Base-by-base conservation (phyloP, 805 yeast species). In the Wickerhamiella azyma region DNA sequence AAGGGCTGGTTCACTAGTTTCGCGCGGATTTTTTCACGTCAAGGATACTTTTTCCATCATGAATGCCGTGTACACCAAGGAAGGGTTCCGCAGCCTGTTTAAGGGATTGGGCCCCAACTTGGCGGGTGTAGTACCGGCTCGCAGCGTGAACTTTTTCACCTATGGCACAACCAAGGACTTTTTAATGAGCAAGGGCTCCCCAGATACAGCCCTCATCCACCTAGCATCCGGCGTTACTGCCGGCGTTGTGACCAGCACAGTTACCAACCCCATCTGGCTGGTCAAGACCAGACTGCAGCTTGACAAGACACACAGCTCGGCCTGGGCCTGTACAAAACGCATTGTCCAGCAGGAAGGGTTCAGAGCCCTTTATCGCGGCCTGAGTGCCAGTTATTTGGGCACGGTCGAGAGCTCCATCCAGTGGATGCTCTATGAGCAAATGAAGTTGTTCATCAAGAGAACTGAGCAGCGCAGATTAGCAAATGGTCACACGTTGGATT, bases 201-300 rank as follows among this genome's bases (percentile, higher is more conserved):
- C 35, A 9, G 45, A 42, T 13, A 77, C 79, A 13, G 77, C 96
- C 0, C 76, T 85, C 75, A 76, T 92, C 17, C 97, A 92, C 65
- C 67, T 94, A 46, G 58, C 77, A 33, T 77, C 96, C 1, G 98
- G 96, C 5, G 77, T 88, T 0, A 72, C 73, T 55, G 99, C 99
- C 0, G 98, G 99, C 4, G 69, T 89, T 59, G 89, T 81, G 14
- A 92, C 98, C 0, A 81, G 95, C 4, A 89, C 98, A 0, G 94
- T 86, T 11, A 92, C 99, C 0, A 92, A 92, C 61, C 99, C 99
- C 10, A 92, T 92, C 48, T 92, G 99, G 99, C 68, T 92, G 50
- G 79, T 92, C 50, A 92, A 92, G 65, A 92, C 99, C 0, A 72
- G 99, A 57, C 72, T 92, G 45, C 99, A 92, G 60, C 70, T 92